Evolutionary conservation across 2,329 filamentous ascomycete species (phyloP).

Genomic region (Diaporthe velutina): DNA sequence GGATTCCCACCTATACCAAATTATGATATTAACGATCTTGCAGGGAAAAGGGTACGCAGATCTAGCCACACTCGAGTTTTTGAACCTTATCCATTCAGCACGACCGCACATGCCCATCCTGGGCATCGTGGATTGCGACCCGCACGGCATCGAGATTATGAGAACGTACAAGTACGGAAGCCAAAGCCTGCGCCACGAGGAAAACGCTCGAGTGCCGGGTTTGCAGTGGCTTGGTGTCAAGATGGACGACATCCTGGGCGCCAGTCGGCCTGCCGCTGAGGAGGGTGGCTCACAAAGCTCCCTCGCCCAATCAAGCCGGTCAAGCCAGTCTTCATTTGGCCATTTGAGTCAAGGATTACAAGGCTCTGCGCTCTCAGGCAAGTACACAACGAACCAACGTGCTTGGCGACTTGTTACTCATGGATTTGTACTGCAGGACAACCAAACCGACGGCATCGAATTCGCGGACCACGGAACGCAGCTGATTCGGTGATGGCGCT

Average conservation of each 20-base stretch:
- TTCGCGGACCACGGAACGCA: not conserved
- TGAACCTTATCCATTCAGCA: constrained; percentile 64
- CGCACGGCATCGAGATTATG: constrained; percentile 80
- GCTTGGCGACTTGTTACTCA: not conserved
- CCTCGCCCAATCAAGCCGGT: constrained; percentile 32
- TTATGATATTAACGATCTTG: not conserved
- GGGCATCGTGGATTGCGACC: constrained; percentile 80
- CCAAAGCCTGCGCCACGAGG: constrained; percentile 71
- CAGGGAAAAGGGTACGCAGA: constrained; percentile 89
- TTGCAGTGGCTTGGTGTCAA: constrained; percentile 76
- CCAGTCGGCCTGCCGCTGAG: not conserved
- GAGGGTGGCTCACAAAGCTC: constrained; percentile 10
- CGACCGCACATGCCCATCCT: constrained; percentile 68
- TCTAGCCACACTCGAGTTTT: constrained; percentile 75
- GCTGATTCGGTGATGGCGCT: constrained; percentile 54
- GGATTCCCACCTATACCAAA: constrained; percentile 30
- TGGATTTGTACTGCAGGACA: not conserved
- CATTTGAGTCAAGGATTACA: constrained; percentile 40
- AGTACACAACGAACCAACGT: constrained; percentile 30
- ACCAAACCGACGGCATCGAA: not conserved
- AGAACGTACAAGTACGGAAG: constrained; percentile 81
- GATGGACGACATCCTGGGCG: constrained; percentile 54
- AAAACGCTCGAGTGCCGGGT: constrained; percentile 59
- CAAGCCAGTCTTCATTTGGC: constrained; percentile 38
- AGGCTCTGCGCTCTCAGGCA: constrained; percentile 21